Evolutionary conservation across 202 grass and related monocot genomes (phyloP).

Genomic region (Carex arenaria): DNA sequence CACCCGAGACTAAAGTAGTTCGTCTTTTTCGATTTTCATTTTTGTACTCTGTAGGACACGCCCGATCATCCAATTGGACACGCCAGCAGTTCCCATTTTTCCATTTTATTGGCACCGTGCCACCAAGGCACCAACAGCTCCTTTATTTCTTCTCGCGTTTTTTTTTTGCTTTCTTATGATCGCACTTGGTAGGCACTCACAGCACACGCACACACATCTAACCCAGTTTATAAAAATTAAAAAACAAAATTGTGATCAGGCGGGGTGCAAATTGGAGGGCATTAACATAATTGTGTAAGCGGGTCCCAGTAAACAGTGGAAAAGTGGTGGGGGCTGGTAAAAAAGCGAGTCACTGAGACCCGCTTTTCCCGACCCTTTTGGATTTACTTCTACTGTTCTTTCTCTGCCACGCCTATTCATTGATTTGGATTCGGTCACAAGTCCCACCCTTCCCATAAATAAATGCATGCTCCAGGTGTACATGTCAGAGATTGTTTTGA

Average conservation of each 20-base stretch:
- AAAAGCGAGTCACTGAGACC: constrained; percentile 16
- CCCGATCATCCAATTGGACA: background rate
- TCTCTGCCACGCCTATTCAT: constrained; percentile 23
- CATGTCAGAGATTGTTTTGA: background rate
- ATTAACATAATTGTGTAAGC: background rate
- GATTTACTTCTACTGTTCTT: constrained; percentile 27
- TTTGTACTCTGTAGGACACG: background rate
- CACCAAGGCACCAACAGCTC: background rate
- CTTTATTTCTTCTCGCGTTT: background rate
- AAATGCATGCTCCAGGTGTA: background rate
- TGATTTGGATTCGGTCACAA: constrained; percentile 25
- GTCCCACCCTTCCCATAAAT: background rate
- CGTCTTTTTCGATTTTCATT: constrained; percentile 11
- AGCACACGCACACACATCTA: background rate
- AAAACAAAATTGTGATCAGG: background rate
- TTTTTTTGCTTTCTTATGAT: background rate
- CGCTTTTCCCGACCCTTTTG: constrained; percentile 18
- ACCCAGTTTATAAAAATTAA: background rate
- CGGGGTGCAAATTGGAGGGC: background rate
- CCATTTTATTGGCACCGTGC: background rate
- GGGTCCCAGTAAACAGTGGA: constrained; percentile 12
- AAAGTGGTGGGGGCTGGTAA: constrained; percentile 16
- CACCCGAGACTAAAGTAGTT: background rate
- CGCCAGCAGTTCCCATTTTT: constrained; percentile 4
- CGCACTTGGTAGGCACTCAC: background rate